Evolutionary conservation across 2,329 filamentous ascomycete species (phyloP).

Genomic region (Penicillium sp.): DNA sequence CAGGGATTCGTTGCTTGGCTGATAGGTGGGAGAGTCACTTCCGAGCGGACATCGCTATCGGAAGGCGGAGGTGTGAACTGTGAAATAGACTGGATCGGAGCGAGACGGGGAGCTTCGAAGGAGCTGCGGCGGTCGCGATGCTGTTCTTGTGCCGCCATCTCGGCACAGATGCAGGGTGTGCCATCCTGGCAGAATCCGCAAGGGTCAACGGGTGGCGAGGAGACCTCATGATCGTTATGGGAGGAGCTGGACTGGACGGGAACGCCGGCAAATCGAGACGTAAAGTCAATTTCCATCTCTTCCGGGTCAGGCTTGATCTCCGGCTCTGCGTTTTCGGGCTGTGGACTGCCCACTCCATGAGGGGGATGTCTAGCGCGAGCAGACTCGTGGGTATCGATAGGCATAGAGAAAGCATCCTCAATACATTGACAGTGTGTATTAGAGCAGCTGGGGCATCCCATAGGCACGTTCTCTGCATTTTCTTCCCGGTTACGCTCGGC

Average conservation of each 20-base stretch:
- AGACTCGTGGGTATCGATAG: slow-evolving; percentile 37
- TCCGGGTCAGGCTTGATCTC: slow-evolving; percentile 45
- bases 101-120: slow-evolving; percentile 37
- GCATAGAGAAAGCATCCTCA: slow-evolving; percentile 50
- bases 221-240: slow-evolving; percentile 23
- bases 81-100: slow-evolving; percentile 44
- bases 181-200: slow-evolving; percentile 81
- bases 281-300: slow-evolving; percentile 68
- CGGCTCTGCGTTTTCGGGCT: slow-evolving; percentile 51
- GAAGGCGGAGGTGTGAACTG: slow-evolving; percentile 51
- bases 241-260: slow-evolving; percentile 18
- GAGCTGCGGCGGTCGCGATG: slow-evolving; percentile 43
- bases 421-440: slow-evolving; percentile 59
- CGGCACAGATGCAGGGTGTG: slow-evolving; percentile 76
- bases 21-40: slow-evolving; percentile 43
- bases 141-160: slow-evolving; percentile 49
- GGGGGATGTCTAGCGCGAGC: slow-evolving; percentile 35
- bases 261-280: slow-evolving; percentile 55
- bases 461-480: slow-evolving; percentile 36
- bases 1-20: slow-evolving; percentile 43
- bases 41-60: slow-evolving; percentile 54
- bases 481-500: slow-evolving; percentile 18
- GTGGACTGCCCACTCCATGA: slow-evolving; percentile 36
- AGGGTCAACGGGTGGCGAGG: slow-evolving; percentile 53
- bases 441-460: slow-evolving; percentile 63